phyloP scores from a whole-genome alignment of 2,329 filamentous ascomycete genomes.

The Ceratocystis destructans region DNA sequence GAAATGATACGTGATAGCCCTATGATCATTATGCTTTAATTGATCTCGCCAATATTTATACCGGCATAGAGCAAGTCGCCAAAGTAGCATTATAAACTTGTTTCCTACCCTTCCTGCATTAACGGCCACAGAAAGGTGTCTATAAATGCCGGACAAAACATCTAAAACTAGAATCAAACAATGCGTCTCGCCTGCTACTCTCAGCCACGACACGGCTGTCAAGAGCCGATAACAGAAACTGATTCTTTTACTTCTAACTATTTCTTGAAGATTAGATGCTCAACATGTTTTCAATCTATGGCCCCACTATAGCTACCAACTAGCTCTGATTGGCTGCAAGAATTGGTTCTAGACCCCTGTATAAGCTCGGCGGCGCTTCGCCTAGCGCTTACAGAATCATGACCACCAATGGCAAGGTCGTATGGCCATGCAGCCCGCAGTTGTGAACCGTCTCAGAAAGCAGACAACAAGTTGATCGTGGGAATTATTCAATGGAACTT shows the following conservation, averaged over 20 bases:
- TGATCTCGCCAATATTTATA: too few relatives aligned
- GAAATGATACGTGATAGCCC: too few relatives aligned
- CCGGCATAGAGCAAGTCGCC: too few relatives aligned
- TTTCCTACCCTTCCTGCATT: too few relatives aligned
- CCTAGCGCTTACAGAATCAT: conserved; percentile 14
- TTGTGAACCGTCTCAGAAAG: neutral
- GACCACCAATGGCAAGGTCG: conserved; percentile 12
- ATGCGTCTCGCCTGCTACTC: too few relatives aligned
- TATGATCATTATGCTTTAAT: too few relatives aligned
- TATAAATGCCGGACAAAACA: too few relatives aligned
- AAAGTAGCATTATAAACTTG: too few relatives aligned
- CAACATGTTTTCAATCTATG: conserved; percentile 6
- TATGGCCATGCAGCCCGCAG: neutral
- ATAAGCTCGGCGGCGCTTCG: conserved; percentile 14
- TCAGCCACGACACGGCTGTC: neutral
- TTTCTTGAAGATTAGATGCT: conserved; percentile 9
- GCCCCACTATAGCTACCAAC: neutral
- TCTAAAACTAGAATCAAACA: too few relatives aligned
- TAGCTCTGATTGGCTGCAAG: conserved; percentile 10
- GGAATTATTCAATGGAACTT: neutral
- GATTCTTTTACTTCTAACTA: neutral
- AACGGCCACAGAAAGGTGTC: too few relatives aligned
- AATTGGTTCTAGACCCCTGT: conserved; percentile 8
- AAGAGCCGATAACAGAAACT: neutral
- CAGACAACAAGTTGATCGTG: neutral